Evolutionary conservation across 495 filamentous ascomycete species (phyloP), one percentile per base, ranked within the genome.

Genomic region (Penicillium lividum): DNA sequence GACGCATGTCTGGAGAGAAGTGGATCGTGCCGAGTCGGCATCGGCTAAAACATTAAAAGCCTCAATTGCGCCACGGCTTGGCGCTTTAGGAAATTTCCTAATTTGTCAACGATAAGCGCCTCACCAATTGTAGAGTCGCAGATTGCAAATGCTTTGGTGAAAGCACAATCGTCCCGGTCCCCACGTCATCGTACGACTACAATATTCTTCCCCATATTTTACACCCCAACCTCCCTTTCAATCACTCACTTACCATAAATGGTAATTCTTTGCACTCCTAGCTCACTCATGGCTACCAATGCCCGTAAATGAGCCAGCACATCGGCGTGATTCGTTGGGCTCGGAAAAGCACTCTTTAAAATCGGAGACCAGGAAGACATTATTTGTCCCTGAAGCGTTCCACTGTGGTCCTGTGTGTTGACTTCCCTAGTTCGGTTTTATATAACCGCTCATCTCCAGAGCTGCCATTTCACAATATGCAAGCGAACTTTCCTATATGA

Each of bases 391-490:
- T 16, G 8, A 5, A 16, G 7, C 11, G 54, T 60, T 56, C 58
- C 58, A 58, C 58, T 61, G 51, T 58, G 55, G 58, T 56, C n/a
- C 54, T 42, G 45, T 16, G 9, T 40, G 33, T 18, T 59, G 10
- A 53, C 13, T 57, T 54, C 59, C 48, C 57, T 66, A 62, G 54
- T 63, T 57, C 22, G 61, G 58, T 57, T 47, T 30, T 66, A 25
- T 51, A 51, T 63, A 63, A 55, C 56, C 51, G 60, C 60, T 40
- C 40, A 27, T 11, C 33, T 40, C 18, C 33, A 45, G 25, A 36
- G 44, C 28, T 60, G 34, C 15, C 34, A 33, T 4, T 31, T 1
- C 3, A 58, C 22, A 11, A 34, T 3, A 46, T 46, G 18, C 4
- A 31, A 8, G 3, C 4, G 5, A 31, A 7, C 8, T 31, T n/a